A percentile compares a stretch with the other conserved stretches of the same genome.
Evolutionary conservation across 352 stramenopile species (phyloP).

Genomic region (Elongisporangium senticosum): DNA sequence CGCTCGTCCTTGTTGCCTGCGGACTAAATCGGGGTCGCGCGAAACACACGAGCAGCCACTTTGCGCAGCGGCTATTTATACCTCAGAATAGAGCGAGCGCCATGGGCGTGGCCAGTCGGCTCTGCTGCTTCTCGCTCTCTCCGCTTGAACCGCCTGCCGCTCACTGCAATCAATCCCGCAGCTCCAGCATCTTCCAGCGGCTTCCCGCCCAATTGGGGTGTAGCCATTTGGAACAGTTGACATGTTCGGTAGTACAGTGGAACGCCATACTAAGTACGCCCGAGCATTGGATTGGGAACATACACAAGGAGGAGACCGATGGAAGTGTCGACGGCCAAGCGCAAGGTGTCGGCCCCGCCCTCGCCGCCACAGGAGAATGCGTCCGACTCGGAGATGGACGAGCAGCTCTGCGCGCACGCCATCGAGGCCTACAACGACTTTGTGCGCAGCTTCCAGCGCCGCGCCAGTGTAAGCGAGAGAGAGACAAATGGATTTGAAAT

Average conservation of each 20-base stretch:
- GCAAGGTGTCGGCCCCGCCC: not conserved
- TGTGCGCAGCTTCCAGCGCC: slow-evolving; percentile 47
- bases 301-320: not conserved
- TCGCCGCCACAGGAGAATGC: not conserved
- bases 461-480: slow-evolving; percentile 53
- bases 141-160: not conserved
- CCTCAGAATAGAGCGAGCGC: not conserved
- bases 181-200: no score
- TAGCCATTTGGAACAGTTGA: not conserved
- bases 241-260: not conserved
- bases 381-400: slow-evolving; percentile 51
- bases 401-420: slow-evolving; percentile 68
- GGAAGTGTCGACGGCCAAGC: not conserved
- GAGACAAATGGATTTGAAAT: not conserved
- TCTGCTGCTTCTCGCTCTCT: not conserved
- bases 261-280: not conserved
- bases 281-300: not conserved
- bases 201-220: not conserved
- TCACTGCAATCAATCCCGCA: not conserved
- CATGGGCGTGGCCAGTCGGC: not conserved
- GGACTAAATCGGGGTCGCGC: not conserved
- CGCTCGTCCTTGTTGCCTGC: not conserved
- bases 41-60: not conserved
- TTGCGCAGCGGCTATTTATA: not conserved
- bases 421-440: slow-evolving; percentile 67